Conservation (phyloP, 1,284 basidiomycete species). For the Pascua guehoae region DNA sequence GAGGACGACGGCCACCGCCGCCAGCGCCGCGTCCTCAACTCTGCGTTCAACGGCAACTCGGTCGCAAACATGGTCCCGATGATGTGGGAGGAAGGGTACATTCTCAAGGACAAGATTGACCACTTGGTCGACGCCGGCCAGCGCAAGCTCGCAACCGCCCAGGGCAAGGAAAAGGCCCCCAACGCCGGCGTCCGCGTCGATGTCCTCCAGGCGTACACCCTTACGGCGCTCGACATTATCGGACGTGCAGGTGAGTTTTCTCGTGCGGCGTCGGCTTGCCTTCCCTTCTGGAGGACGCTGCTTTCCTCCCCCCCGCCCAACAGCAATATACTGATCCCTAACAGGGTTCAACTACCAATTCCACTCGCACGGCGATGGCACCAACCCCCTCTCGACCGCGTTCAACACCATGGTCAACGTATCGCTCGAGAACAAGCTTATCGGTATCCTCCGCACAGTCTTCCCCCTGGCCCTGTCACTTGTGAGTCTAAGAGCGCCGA, state of each 20-base stretch:
- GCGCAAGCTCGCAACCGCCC: slow-evolving; percentile 20
- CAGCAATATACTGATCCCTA: no score
- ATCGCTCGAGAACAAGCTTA: slow-evolving; percentile 36
- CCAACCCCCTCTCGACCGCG: slow-evolving; percentile 57
- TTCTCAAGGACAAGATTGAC: slow-evolving; percentile 49
- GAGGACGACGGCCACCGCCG: slow-evolving; percentile 56
- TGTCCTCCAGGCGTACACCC: slow-evolving; percentile 59
- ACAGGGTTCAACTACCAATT: slow-evolving; percentile 63
- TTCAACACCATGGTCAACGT: slow-evolving; percentile 58
- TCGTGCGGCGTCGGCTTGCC: no score
- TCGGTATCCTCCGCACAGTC: slow-evolving; percentile 15
- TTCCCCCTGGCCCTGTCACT: slow-evolving; percentile 7
- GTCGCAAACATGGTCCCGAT: slow-evolving; percentile 55
- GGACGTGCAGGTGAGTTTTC: slow-evolving; percentile 57
- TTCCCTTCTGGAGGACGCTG: no score
- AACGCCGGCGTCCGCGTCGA: slow-evolving; percentile 50
- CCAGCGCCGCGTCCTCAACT: slow-evolving; percentile 53
- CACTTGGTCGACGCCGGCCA: slow-evolving; percentile 20
- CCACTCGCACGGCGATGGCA: slow-evolving; percentile 49
- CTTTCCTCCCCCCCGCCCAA: no score
- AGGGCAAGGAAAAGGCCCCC: slow-evolving; percentile 16
- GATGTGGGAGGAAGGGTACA: slow-evolving; percentile 61
- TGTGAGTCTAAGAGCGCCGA: no score
- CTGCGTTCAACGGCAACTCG: slow-evolving; percentile 47
- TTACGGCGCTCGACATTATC: slow-evolving; percentile 67